Conservation (phyloP, 148 eudicot genomes). For the Fagopyrum homotropicum region DNA sequence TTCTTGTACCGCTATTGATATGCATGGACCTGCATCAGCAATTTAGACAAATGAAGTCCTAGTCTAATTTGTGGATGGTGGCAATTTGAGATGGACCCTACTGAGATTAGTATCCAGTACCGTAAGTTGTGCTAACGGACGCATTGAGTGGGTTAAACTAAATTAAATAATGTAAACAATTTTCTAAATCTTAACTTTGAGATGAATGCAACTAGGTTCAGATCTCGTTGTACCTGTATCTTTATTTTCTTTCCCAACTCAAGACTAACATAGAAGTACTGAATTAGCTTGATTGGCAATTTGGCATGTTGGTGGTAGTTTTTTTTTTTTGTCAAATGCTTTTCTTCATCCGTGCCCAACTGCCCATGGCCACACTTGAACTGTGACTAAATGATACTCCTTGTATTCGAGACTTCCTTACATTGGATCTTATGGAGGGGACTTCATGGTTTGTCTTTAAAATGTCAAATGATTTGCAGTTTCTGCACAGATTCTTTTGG, state of each 20-base stretch:
- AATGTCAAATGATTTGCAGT: neutral
- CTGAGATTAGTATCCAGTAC: neutral
- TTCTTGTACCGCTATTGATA: neutral
- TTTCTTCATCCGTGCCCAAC: no score
- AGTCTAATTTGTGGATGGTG: neutral
- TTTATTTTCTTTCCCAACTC: neutral
- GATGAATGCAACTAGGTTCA: no score
- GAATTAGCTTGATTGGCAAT: neutral
- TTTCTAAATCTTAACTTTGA: neutral
- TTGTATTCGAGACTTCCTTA: neutral
- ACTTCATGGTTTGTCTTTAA: neutral
- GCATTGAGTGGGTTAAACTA: neutral
- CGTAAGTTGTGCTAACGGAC: neutral
- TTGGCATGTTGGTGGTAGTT: neutral
- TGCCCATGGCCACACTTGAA: no score
- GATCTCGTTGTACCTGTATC: neutral
- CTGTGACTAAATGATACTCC: neutral
- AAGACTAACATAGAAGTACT: neutral
- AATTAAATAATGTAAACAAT: neutral
- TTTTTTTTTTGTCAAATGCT: no score
- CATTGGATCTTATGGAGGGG: constrained; percentile 1
- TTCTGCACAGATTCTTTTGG: neutral
- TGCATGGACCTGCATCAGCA: neutral
- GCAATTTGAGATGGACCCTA: neutral
- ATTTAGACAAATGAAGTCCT: neutral